Evolutionary conservation across 2,329 filamentous ascomycete species (phyloP), one percentile per base, ranked within the genome.

Genomic region (Colletotrichum sojae): DNA sequence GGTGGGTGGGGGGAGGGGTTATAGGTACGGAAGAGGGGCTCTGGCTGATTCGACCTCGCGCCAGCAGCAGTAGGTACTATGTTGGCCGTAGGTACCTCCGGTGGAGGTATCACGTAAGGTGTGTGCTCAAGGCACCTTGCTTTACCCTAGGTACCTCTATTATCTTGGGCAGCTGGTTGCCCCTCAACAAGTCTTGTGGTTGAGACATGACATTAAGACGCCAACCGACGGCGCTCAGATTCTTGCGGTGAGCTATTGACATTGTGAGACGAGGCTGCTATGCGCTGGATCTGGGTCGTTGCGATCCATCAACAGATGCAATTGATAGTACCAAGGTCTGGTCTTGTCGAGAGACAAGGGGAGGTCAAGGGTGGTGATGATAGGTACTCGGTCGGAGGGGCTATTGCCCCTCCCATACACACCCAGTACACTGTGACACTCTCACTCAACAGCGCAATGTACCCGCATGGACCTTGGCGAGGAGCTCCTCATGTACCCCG

Each of bases 1-100:
- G 55, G 55, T 27, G 48, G 36, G 60, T 60, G 62, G 67, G 67
- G 66, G 67, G 63, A 67, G 67, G 67, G 67, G 62, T 69, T 46
- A 46, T 60, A n/a, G 12, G 16, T n/a, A 43, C 5, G 61, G 56
- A 45, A 57, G 59, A 63, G 51, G 59, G 64, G 59, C 52, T 49
- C 59, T 51, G n/a, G 46, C 25, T 53, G 59, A 66, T 66, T 66
- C 31, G 58, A 25, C 22, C 16, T 15, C 13, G 27, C 27, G 18
- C 22, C 12, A 31, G 40, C 10, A n/a, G 16, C n/a, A n/a, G n/a
- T n/a, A n/a, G n/a, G n/a, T n/a, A 43, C 31, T 36, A 3, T 36
- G 31, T 36, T 36, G 31, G 31, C 31, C 31, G 10, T 6, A 43
- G 40, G 40, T 43, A 43, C 40, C 40, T 43, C 8, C 31, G 13